Evolutionary conservation across 2,329 filamentous ascomycete genomes (phyloP).

Genomic region (Nothomitra cinnamomea): DNA sequence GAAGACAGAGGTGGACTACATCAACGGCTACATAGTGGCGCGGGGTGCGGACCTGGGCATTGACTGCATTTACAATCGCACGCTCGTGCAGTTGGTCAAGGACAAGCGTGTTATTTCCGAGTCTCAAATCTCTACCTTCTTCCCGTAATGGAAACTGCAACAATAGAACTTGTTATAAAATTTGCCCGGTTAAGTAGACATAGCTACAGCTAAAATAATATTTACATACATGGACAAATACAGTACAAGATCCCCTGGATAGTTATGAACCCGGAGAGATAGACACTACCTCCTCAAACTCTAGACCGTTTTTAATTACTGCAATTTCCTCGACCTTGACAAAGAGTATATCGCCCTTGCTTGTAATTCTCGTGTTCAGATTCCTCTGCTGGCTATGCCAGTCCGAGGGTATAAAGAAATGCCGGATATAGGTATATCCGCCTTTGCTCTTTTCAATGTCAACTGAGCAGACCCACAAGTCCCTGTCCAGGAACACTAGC

Average conservation of each 20-base stretch:
- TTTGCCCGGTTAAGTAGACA: too few relatives aligned
- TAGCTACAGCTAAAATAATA: too few relatives aligned
- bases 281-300: not conserved
- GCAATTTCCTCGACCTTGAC: slow-evolving; percentile 14
- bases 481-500: slow-evolving; percentile 16
- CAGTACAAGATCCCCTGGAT: too few relatives aligned
- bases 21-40: slow-evolving; percentile 75
- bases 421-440: slow-evolving; percentile 12
- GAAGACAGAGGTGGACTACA: slow-evolving; percentile 62
- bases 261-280: too few relatives aligned
- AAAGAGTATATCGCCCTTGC: slow-evolving; percentile 14
- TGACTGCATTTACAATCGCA: slow-evolving; percentile 53
- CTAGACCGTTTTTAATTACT: slow-evolving; percentile 15
- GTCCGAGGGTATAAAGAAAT: slow-evolving; percentile 20
- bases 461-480: slow-evolving; percentile 18
- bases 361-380: too few relatives aligned
- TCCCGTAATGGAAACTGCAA: too few relatives aligned
- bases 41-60: slow-evolving; percentile 57
- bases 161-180: too few relatives aligned
- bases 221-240: too few relatives aligned
- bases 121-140: not conserved
- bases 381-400: slow-evolving; percentile 14
- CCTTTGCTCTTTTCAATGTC: slow-evolving; percentile 9
- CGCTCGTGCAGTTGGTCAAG: slow-evolving; percentile 55
- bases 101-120: slow-evolving; percentile 34